A percentile compares a stretch with the other conserved stretches of the same genome.
Conservation (phyloP, 495 filamentous ascomycete genomes). For the Chaetomium fimeti region DNA sequence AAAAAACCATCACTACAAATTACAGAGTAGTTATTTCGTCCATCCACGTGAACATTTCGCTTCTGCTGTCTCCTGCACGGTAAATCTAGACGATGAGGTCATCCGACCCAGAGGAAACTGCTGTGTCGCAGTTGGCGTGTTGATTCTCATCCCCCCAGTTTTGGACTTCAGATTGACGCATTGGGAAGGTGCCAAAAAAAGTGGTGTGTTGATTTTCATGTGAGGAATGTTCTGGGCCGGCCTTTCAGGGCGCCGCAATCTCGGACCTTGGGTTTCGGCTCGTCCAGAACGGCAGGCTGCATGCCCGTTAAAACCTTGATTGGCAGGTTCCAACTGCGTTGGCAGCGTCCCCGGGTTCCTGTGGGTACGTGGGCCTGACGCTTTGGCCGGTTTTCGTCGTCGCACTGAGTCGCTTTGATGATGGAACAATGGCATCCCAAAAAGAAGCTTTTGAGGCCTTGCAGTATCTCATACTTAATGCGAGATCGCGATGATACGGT, state of each 20-base stretch:
- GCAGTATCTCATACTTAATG: no score
- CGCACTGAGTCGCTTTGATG: no score
- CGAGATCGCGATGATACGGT: no score
- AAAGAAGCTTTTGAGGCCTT: no score
- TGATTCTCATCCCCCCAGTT: background rate
- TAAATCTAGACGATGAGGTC: background rate
- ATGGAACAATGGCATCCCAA: no score
- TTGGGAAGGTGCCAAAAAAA: slow-evolving; percentile 5
- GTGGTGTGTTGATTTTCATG: slow-evolving; percentile 4
- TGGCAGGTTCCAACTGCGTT: background rate
- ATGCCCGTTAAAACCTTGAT: background rate
- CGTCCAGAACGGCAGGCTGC: background rate
- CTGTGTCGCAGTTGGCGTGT: background rate
- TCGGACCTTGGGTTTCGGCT: slow-evolving; percentile 14
- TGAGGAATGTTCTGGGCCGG: slow-evolving; percentile 10
- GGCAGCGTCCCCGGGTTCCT: background rate
- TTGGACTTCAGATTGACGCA: background rate
- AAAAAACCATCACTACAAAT: background rate
- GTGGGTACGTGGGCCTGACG: no score
- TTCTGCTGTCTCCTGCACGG: no score
- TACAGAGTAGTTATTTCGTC: no score
- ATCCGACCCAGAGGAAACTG: background rate
- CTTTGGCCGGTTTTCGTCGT: no score
- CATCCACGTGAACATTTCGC: no score
- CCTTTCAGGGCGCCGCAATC: slow-evolving; percentile 14